A percentile compares a stretch with the other conserved stretches of the same genome.
Evolutionary conservation across 768 basidiomycete genomes (phyloP).

Genomic region (Xerocomellus amylosporus): DNA sequence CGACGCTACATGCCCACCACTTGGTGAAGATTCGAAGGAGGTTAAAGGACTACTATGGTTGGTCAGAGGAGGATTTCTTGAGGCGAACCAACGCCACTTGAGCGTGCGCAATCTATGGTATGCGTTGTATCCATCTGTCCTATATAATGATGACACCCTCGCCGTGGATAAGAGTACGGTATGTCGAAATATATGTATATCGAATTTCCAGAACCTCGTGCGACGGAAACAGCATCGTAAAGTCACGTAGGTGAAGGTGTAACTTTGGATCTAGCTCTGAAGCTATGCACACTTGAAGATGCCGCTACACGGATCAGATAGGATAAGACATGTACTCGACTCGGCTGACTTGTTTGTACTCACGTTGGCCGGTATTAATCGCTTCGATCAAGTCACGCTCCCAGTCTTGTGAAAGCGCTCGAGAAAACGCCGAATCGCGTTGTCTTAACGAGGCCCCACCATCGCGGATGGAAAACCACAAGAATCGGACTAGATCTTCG

Average conservation of each 20-base stretch:
- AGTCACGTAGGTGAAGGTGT: not conserved
- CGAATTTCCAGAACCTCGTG: not conserved
- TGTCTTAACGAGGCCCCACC: constrained; percentile 22
- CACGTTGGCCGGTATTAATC: constrained; percentile 22
- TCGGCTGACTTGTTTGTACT: constrained; percentile 1
- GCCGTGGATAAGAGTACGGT: not conserved
- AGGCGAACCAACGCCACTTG: constrained; percentile 12
- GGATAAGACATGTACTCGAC: not conserved
- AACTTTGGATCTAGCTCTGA: not conserved
- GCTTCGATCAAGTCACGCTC: constrained; percentile 7
- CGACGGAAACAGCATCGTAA: not conserved
- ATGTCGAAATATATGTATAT: not conserved
- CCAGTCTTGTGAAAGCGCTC: constrained; percentile 20
- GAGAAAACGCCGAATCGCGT: constrained; percentile 16
- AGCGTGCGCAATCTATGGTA: not conserved
- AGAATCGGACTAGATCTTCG: constrained; percentile 22
- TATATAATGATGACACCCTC: not conserved
- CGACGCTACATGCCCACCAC: constrained; percentile 35
- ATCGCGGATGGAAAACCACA: constrained; percentile 33
- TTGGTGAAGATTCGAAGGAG: constrained; percentile 55
- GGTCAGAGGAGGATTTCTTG: constrained; percentile 48
- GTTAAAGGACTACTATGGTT: constrained; percentile 64
- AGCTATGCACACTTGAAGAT: not conserved
- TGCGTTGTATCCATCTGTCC: not conserved
- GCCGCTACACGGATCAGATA: not conserved